Conservation (phyloP, 1,139 yeast species). For the Kodamaea derodonti region DNA sequence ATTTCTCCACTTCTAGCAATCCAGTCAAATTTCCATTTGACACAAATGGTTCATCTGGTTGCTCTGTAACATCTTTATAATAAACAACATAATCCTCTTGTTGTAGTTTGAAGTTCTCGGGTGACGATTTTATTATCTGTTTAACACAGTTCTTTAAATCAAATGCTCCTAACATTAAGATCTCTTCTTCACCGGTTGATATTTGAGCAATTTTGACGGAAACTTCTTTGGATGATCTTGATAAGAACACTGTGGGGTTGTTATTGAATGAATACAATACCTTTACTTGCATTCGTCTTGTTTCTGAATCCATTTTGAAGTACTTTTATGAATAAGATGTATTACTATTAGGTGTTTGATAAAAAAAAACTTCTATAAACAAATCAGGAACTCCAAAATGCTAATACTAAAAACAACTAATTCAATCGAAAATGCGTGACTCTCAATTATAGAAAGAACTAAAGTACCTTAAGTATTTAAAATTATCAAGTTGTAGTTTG, state of each 20-base stretch:
- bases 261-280: slow-evolving; percentile 60
- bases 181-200: slow-evolving; percentile 25
- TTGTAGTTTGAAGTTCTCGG: slow-evolving; percentile 51
- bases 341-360: no score
- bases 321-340: no score
- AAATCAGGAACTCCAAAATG: background rate
- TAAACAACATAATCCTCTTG: slow-evolving; percentile 64
- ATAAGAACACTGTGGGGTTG: slow-evolving; percentile 53
- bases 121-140: slow-evolving; percentile 50
- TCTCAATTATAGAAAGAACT: background rate
- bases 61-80: slow-evolving; percentile 68
- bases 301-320: slow-evolving; percentile 24
- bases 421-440: background rate
- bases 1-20: slow-evolving; percentile 25
- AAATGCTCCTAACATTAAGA: slow-evolving; percentile 52
- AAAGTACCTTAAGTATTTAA: no score
- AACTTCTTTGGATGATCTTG: slow-evolving; percentile 45
- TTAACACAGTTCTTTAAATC: slow-evolving; percentile 50
- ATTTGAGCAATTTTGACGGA: slow-evolving; percentile 47
- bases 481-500: no score
- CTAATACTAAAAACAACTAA: background rate
- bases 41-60: slow-evolving; percentile 72
- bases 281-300: slow-evolving; percentile 48
- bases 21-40: slow-evolving; percentile 63
- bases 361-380: no score